Evolutionary conservation across 345 rosid species (phyloP).

Genomic region (Cardiospermum halicacabum): DNA sequence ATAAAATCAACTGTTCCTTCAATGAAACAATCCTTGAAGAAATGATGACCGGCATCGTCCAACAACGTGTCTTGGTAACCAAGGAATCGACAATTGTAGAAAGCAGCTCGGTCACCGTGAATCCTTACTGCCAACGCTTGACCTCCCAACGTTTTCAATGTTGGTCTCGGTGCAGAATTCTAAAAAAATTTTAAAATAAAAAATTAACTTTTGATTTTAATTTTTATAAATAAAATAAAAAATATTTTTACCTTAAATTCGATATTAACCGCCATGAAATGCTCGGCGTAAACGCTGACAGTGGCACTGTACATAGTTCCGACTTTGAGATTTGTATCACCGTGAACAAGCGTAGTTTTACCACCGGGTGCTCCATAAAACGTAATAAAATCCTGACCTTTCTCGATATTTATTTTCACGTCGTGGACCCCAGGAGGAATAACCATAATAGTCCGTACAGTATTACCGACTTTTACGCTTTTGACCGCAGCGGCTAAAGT

Average conservation of each 20-base stretch:
- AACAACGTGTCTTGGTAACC: slow-evolving; percentile 54
- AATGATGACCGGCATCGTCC: slow-evolving; percentile 45
- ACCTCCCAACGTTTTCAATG: slow-evolving; percentile 26
- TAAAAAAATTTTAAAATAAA: background rate
- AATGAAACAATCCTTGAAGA: slow-evolving; percentile 37
- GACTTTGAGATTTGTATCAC: slow-evolving; percentile 22
- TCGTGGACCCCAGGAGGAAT: slow-evolving; percentile 22
- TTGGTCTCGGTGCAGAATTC: slow-evolving; percentile 49
- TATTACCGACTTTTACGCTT: slow-evolving; percentile 12
- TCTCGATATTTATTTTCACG: slow-evolving; percentile 22
- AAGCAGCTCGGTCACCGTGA: slow-evolving; percentile 41
- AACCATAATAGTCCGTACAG: slow-evolving; percentile 5
- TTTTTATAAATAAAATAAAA: background rate
- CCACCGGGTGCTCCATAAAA: slow-evolving; percentile 24
- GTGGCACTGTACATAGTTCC: slow-evolving; percentile 34
- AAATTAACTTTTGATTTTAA: background rate
- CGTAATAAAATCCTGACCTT: slow-evolving; percentile 13
- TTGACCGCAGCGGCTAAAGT: slow-evolving; percentile 18
- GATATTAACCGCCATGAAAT: slow-evolving; percentile 32
- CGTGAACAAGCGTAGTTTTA: slow-evolving; percentile 23
- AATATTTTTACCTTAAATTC: slow-evolving; percentile 19
- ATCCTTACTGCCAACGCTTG: slow-evolving; percentile 51
- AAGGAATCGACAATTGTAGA: slow-evolving; percentile 31
- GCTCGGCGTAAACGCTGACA: slow-evolving; percentile 29
- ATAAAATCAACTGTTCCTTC: slow-evolving; percentile 49